phyloP scores from a whole-genome alignment of 148 eudicot genomes.

The Heliosperma pusillum region DNA sequence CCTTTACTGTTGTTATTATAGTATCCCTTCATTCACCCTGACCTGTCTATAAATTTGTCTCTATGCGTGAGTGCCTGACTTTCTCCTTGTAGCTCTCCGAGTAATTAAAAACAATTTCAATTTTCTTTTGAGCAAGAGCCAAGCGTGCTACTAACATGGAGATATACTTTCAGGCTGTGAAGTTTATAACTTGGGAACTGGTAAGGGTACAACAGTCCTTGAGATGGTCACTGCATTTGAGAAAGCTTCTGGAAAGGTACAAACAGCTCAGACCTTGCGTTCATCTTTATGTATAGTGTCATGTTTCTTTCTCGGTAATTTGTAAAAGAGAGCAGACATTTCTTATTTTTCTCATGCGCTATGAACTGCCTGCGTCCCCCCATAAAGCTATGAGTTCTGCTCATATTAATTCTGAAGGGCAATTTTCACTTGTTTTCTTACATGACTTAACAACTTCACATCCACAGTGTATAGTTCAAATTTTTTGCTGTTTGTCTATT shows the following conservation, averaged over 20 bases:
- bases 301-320: background rate
- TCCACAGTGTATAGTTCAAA: background rate
- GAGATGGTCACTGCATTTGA: slow-evolving; percentile 99
- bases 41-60: background rate
- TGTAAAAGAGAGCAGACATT: background rate
- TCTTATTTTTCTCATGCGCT: background rate
- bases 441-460: background rate
- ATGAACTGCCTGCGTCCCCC: background rate
- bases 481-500: background rate
- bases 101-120: background rate
- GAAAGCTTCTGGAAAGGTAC: slow-evolving; percentile 94
- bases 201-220: slow-evolving; percentile 86
- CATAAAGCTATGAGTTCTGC: background rate
- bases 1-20: background rate
- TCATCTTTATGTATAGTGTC: background rate
- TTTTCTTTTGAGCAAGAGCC: background rate
- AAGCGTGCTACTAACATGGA: background rate
- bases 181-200: slow-evolving; percentile 95
- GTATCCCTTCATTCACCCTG: background rate
- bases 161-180: slow-evolving; percentile 64
- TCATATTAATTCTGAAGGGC: background rate
- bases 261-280: slow-evolving; percentile 10
- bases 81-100: background rate
- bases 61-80: background rate
- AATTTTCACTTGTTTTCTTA: background rate